A percentile compares a stretch with the other conserved stretches of the same genome.
Evolutionary conservation across 116 monocot species (phyloP).

Genomic region (Cymodocea nodosa): DNA sequence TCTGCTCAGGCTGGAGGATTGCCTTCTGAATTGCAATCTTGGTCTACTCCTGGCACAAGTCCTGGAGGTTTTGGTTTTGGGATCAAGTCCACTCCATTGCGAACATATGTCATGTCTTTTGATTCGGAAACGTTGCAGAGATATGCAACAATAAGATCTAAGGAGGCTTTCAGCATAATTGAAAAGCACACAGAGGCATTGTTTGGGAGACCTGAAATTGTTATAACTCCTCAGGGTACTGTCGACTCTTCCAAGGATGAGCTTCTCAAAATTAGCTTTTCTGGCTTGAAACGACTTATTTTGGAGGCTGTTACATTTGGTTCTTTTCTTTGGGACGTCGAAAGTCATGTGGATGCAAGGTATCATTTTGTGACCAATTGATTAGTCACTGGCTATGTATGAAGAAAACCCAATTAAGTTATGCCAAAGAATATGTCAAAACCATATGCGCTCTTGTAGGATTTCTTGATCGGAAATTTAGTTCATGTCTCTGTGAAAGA

Average conservation of each 20-base stretch:
- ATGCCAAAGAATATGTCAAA: no score
- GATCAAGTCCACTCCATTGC: conserved; percentile 36
- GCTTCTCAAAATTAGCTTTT: conserved; percentile 54
- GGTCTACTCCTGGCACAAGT: conserved; percentile 19
- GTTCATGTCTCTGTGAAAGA: neutral
- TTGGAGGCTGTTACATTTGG: conserved; percentile 85
- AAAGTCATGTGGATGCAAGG: conserved; percentile 72
- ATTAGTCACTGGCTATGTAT: neutral
- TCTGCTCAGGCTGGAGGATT: conserved; percentile 11
- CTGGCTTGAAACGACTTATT: conserved; percentile 47
- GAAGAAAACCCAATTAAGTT: neutral
- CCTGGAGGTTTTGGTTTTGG: conserved; percentile 22
- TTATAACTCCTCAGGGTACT: conserved; percentile 36
- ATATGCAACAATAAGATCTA: conserved; percentile 71
- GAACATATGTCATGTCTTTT: conserved; percentile 79
- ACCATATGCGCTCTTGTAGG: neutral
- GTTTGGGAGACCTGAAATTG: conserved; percentile 56
- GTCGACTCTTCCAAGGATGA: conserved; percentile 65
- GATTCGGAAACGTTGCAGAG: conserved; percentile 63
- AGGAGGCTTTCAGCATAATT: conserved; percentile 62
- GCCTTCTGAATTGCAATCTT: conserved; percentile 28
- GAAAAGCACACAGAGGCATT: conserved; percentile 84
- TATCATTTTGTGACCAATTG: conserved; percentile 58
- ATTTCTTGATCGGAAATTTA: neutral
- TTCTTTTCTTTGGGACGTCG: conserved; percentile 79